Evolutionary conservation across 1,139 yeast species (phyloP).

Genomic region (Yamadazyma mexicana): DNA sequence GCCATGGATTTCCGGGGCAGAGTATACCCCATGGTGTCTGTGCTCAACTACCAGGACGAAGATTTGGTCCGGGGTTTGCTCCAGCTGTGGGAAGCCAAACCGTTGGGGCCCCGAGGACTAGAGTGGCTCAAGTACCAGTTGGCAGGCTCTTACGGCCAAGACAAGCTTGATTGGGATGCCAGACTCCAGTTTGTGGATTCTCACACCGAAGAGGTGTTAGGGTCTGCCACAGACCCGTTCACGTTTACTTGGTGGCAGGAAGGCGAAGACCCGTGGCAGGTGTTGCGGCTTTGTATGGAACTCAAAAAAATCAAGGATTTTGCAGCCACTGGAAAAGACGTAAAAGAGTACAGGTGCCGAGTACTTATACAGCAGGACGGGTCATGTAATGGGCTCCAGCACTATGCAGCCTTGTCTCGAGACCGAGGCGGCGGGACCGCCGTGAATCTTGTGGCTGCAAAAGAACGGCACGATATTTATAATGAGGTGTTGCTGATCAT

Average conservation of each 20-base stretch:
- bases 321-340: slow-evolving; percentile 6
- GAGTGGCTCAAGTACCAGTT: slow-evolving; percentile 44
- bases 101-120: slow-evolving; percentile 36
- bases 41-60: slow-evolving; percentile 37
- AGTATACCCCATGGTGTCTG: slow-evolving; percentile 40
- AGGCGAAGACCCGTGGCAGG: slow-evolving; percentile 46
- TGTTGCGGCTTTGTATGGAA: slow-evolving; percentile 38
- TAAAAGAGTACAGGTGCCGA: slow-evolving; percentile 28
- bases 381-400: slow-evolving; percentile 50
- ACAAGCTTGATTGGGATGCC: slow-evolving; percentile 25
- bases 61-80: slow-evolving; percentile 36
- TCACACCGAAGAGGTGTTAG: slow-evolving; percentile 22
- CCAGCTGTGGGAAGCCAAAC: slow-evolving; percentile 40
- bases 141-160: slow-evolving; percentile 36
- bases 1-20: slow-evolving; percentile 44
- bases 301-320: slow-evolving; percentile 22
- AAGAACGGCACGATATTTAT: slow-evolving; percentile 36
- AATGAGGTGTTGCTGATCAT: slow-evolving; percentile 32
- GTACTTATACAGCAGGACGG: slow-evolving; percentile 49
- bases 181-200: slow-evolving; percentile 29
- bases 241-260: slow-evolving; percentile 35
- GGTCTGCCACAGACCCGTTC: slow-evolving; percentile 32
- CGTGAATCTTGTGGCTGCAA: slow-evolving; percentile 30
- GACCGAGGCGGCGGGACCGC: slow-evolving; percentile 39
- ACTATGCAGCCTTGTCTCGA: slow-evolving; percentile 42